A percentile compares a stretch with the other conserved stretches of the same genome.
phyloP scores from a whole-genome alignment of 257 asterid genomes.

The Solanum dulcamara region DNA sequence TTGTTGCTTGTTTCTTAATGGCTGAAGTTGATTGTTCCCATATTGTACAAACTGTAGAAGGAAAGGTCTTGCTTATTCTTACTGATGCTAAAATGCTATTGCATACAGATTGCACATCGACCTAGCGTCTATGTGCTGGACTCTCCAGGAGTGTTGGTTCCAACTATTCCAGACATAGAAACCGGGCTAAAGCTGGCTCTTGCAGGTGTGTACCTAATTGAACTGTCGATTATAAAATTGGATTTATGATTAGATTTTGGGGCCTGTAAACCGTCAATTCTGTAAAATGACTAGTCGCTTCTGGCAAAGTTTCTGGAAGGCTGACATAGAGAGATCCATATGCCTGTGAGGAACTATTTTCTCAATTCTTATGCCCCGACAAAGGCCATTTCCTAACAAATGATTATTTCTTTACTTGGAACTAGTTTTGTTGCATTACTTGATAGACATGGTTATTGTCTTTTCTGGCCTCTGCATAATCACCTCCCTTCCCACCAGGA shows the following conservation, averaged over 20 bases:
- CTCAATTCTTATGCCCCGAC: neutral
- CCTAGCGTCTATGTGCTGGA: conserved; percentile 95
- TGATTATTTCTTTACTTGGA: neutral
- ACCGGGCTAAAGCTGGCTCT: conserved; percentile 91
- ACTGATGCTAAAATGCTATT: neutral
- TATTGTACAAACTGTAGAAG: neutral
- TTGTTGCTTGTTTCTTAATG: neutral
- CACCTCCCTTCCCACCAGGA: neutral
- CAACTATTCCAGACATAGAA: conserved; percentile 75
- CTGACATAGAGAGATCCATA: neutral
- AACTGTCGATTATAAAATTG: neutral
- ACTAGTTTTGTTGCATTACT: neutral
- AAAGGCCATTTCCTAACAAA: neutral
- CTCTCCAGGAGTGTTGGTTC: conserved; percentile 93
- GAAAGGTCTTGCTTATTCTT: neutral
- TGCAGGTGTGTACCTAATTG: conserved; percentile 40
- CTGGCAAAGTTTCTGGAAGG: neutral
- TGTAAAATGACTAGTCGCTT: neutral
- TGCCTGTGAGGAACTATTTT: neutral
- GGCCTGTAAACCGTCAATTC: neutral
- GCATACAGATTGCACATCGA: conserved; percentile 66
- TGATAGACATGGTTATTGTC: neutral
- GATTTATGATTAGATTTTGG: neutral
- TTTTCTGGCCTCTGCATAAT: neutral
- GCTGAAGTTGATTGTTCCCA: neutral